phyloP scores from a whole-genome alignment of 2,329 filamentous ascomycete genomes.

The Exserohilum rostratum region DNA sequence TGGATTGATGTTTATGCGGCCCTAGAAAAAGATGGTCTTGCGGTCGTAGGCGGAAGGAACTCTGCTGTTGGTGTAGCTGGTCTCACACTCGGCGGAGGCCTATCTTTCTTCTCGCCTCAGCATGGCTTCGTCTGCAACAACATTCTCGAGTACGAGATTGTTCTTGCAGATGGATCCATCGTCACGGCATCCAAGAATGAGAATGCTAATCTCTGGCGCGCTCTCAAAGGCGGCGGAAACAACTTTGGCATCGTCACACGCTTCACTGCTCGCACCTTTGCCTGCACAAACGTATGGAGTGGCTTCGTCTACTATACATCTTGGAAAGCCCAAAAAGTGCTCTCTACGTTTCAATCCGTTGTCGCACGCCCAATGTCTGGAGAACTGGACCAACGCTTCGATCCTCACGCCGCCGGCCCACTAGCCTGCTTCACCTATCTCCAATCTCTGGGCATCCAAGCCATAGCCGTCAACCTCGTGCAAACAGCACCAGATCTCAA shows the following conservation, averaged over 20 bases:
- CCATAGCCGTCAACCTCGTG: conserved; percentile 52
- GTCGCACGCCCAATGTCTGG: conserved; percentile 9
- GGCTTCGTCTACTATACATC: conserved; percentile 33
- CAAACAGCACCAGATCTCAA: conserved; percentile 45
- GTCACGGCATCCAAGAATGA: conserved; percentile 33
- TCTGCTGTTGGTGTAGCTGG: conserved; percentile 38
- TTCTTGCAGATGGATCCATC: conserved; percentile 45
- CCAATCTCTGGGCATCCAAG: conserved; percentile 62
- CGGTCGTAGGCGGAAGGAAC: conserved; percentile 31
- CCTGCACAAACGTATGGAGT: conserved; percentile 40
- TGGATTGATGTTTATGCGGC: conserved; percentile 25
- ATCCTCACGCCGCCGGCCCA: conserved; percentile 54
- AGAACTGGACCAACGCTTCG: conserved; percentile 18
- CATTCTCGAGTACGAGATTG: conserved; percentile 43
- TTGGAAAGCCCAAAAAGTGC: conserved; percentile 14
- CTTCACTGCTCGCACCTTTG: conserved; percentile 27
- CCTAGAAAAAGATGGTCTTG: conserved; percentile 23
- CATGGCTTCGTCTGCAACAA: conserved; percentile 44
- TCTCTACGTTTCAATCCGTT: conserved; percentile 16
- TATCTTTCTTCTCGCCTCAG: conserved; percentile 43
- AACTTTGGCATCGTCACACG: conserved; percentile 49
- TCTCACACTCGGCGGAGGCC: conserved; percentile 45
- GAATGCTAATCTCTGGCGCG: conserved; percentile 39
- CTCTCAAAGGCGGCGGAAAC: conserved; percentile 45
- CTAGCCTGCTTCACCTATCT: conserved; percentile 64